Evolutionary conservation across 2,329 filamentous ascomycete genomes (phyloP).

Genomic region (Colletotrichum sp.): DNA sequence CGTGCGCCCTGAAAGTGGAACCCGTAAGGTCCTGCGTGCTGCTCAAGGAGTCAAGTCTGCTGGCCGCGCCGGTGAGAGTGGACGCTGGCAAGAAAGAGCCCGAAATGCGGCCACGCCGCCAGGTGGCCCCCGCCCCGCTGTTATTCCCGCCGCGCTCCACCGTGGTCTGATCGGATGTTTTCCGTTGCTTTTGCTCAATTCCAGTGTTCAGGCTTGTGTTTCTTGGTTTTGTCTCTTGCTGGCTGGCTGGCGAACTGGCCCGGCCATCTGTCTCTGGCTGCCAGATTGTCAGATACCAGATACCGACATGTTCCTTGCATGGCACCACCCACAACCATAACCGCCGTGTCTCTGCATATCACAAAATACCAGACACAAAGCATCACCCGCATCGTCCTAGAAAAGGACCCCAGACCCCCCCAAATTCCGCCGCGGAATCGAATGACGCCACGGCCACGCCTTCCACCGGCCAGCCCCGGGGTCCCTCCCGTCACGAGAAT

Average conservation of each 20-base stretch:
- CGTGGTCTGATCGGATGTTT: constrained; percentile 17
- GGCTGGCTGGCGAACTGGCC: neutral
- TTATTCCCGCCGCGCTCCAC: constrained; percentile 4
- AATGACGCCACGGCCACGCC: neutral
- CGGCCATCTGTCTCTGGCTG: neutral
- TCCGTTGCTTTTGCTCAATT: neutral
- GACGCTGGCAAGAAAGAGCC: neutral
- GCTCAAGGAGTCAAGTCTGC: neutral
- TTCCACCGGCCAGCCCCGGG: neutral
- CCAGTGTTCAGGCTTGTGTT: neutral
- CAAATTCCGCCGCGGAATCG: neutral
- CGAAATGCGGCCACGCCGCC: constrained; percentile 19
- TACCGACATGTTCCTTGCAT: neutral
- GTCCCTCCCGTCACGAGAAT: neutral
- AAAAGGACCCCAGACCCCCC: neutral
- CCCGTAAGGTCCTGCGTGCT: neutral
- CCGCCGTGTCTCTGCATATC: neutral
- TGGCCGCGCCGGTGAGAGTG: neutral
- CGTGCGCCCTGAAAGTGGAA: neutral
- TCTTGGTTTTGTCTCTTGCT: neutral
- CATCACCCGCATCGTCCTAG: neutral
- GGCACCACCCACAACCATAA: neutral
- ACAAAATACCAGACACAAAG: neutral
- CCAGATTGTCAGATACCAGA: neutral
- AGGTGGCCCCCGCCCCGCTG: neutral